Evolutionary conservation across 2,329 filamentous ascomycete genomes (phyloP), one percentile per base, ranked within the genome.

Genomic region (Amauroascus niger): DNA sequence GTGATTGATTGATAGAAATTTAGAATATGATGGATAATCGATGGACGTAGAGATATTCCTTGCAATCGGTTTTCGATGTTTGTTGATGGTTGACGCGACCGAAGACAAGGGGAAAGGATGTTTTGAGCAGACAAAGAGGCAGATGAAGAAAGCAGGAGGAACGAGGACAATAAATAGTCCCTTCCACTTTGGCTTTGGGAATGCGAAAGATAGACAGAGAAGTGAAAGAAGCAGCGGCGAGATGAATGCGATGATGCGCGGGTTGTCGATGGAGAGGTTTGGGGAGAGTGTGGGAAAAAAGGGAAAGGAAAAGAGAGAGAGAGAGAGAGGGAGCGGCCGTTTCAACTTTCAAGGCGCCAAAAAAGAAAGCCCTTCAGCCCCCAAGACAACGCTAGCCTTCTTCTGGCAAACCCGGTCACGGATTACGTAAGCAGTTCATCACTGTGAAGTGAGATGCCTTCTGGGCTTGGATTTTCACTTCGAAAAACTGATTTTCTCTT

Each of bases 1-100:
- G 64, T 85, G 43, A 39, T 28, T 85, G 32, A 46, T 46, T 18
- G 24, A 24, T 22, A 14, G 7, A n/a, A n/a, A 14, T 20, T 20
- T 43, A 37, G 18, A n/a, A 16, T 37, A 40, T 20, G 46, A 39
- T 39, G 8, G 20, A 26, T 49, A 49, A n/a, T n/a, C n/a, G n/a
- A n/a, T n/a, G n/a, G n/a, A n/a, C n/a, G n/a, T n/a, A n/a, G n/a
- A n/a, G n/a, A n/a, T n/a, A n/a, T n/a, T n/a, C n/a, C n/a, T n/a
- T n/a, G n/a, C n/a, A n/a, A n/a, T n/a, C n/a, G n/a, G n/a, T n/a
- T n/a, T n/a, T n/a, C n/a, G 33, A 28, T 49, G 32, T 28, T 46
- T 37, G 46, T 28, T 49, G 46, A 26, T 33, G 26, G 11, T n/a
- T 44, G 49, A 51, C 49, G 49, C 37, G 49, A 44, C 28, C 8